phyloP scores from a whole-genome alignment of 2,329 filamentous ascomycete species.

The Trichoderma endophyticum region DNA sequence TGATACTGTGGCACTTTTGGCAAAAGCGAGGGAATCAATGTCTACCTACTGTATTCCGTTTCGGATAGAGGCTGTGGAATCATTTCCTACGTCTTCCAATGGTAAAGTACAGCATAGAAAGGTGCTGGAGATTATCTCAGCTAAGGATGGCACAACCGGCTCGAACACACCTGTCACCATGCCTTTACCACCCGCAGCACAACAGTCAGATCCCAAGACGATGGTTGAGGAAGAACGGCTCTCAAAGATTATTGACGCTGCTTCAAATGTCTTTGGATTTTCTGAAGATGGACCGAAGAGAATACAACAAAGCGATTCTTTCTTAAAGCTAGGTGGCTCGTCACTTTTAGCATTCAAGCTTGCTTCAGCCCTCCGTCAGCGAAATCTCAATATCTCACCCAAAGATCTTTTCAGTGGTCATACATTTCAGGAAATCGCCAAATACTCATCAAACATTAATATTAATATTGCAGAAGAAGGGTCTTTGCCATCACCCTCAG shows the following conservation, averaged over 20 bases:
- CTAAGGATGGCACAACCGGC: not conserved
- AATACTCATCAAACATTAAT: fast-evolving
- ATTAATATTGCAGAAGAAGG: not conserved
- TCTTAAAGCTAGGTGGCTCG: constrained; percentile 9
- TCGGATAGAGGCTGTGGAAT: not conserved
- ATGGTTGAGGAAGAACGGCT: not conserved
- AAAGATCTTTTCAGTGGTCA: constrained; percentile 8
- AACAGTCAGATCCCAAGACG: not conserved
- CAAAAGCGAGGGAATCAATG: not conserved
- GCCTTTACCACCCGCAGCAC: not conserved
- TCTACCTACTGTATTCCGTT: constrained; percentile 11
- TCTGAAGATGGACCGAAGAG: not conserved
- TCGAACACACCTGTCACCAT: not conserved
- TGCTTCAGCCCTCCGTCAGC: constrained; percentile 6
- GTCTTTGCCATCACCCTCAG: not conserved
- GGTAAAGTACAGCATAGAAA: constrained; percentile 10
- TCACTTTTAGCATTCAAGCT: constrained; percentile 15
- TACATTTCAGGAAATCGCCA: constrained; percentile 1
- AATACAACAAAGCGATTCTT: not conserved
- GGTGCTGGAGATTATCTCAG: not conserved
- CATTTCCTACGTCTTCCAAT: constrained; percentile 8
- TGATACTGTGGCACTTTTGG: not conserved
- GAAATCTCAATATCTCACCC: not conserved
- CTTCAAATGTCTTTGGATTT: not conserved
- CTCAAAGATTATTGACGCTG: not conserved